Conservation (phyloP, 345 rosid genomes). For the Cardamine chenopodiifolia region DNA sequence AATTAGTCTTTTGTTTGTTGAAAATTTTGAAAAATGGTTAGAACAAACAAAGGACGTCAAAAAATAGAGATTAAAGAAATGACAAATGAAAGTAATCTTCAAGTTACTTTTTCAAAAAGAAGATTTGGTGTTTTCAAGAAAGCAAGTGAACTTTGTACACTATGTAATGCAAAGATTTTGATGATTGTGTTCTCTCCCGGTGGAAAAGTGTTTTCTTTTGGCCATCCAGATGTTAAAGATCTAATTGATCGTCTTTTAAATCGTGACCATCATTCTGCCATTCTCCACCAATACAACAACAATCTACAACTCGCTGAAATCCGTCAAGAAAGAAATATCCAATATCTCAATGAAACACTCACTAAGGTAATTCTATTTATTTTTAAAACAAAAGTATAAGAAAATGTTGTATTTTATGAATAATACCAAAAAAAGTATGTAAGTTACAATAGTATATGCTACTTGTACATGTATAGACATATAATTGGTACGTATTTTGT, state of each 20-base stretch:
- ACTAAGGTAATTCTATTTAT: slow-evolving; percentile 33
- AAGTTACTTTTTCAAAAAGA: slow-evolving; percentile 37
- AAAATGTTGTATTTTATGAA: not conserved
- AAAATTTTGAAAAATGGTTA: slow-evolving; percentile 21
- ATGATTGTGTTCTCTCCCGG: slow-evolving; percentile 29
- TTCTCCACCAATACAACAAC: not conserved
- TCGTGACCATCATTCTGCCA: not conserved
- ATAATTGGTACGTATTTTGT: not conserved
- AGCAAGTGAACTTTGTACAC: slow-evolving; percentile 33
- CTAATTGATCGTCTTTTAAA: slow-evolving; percentile 37
- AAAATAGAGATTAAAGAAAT: slow-evolving; percentile 14
- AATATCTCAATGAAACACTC: slow-evolving; percentile 50
- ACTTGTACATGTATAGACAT: not conserved
- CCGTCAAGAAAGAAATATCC: slow-evolving; percentile 41
- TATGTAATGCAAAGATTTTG: slow-evolving; percentile 19
- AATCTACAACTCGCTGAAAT: slow-evolving; percentile 37
- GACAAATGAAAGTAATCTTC: not conserved
- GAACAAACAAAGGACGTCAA: slow-evolving; percentile 16
- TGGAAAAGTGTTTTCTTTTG: slow-evolving; percentile 58
- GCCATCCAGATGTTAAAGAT: slow-evolving; percentile 51
- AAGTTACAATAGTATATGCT: too few relatives aligned
- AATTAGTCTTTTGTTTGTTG: not conserved
- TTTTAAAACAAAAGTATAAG: not conserved
- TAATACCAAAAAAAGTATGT: not conserved
- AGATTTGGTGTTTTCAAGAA: slow-evolving; percentile 30